These are phyloP conservation scores for Neofusicoccum laricinum DNA, from an alignment of 2,329 filamentous ascomycete genomes.

Conservation along the genomic window DNA sequence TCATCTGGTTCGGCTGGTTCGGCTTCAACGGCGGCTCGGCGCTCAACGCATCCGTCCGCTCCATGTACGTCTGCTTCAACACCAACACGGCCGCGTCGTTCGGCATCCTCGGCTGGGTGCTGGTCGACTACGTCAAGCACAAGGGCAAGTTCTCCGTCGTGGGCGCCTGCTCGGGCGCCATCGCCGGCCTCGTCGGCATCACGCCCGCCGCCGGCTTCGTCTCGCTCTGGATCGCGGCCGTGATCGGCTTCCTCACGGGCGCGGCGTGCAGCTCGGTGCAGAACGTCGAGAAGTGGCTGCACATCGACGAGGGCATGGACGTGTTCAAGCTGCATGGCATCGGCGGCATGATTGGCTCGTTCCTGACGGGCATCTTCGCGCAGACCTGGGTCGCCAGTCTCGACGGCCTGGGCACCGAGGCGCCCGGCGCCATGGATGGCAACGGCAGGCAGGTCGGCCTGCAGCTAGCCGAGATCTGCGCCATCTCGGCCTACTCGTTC, in stretches of 20 bases:
- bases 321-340: constrained; percentile 60
- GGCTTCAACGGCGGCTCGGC: constrained; percentile 58
- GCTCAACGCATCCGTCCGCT: constrained; percentile 52
- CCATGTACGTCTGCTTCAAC: constrained; percentile 56
- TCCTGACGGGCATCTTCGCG: constrained; percentile 59
- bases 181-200: constrained; percentile 60
- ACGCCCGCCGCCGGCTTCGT: constrained; percentile 56
- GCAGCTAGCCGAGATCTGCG: constrained; percentile 56
- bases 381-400: constrained; percentile 47
- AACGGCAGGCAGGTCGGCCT: constrained; percentile 55
- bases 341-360: constrained; percentile 53
- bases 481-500: constrained; percentile 55
- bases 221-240: constrained; percentile 51
- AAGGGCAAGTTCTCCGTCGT: constrained; percentile 55
- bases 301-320: constrained; percentile 58
- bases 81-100: constrained; percentile 56
- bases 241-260: constrained; percentile 56
- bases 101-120: constrained; percentile 54
- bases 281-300: constrained; percentile 53
- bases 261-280: constrained; percentile 50
- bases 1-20: constrained; percentile 66
- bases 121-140: constrained; percentile 52
- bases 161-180: constrained; percentile 57
- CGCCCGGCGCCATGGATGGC: constrained; percentile 53
- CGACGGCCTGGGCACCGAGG: constrained; percentile 47